Base-by-base conservation (phyloP, 805 yeast genomes). In the Isabelozyma pseudorhagii region DNA sequence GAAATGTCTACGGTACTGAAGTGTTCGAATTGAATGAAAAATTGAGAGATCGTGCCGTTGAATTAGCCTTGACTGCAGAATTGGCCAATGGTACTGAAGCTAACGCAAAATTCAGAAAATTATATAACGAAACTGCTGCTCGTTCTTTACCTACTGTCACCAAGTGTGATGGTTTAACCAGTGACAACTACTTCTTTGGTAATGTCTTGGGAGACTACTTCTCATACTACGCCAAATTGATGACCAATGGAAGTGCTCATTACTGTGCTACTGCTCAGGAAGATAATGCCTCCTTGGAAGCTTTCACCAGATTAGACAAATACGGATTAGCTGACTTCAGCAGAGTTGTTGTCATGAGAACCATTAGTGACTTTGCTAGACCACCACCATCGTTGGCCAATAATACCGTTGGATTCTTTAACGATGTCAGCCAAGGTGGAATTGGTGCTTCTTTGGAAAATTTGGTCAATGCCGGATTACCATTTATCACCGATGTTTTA, bases 261-360 rank as follows among this genome's bases (percentile, higher is more conserved):
- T 83, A 82, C 70, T 81, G 86, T 63, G 61, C 83, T 41, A 77
- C 86, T 42, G 85, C 84, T 48, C 87, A 83, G 64, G 89, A 84
- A 64, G 89, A 84, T 61, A 80, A 82, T 60, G 88, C 88, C 14
- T 71, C 84, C 13, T 74, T 83, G 59, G 87, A 83, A 62, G 80
- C 82, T 8, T 64, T 83, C 49, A 56, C 80, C 44, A 77, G 89
- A 69, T 74, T 78, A 59, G 79, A 79, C 52, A 69, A 68, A 51
- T 71, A 69, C 55, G 85, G 84, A 8, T 70, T 82, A 51, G 81
- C 79, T 46, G 85, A 82, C 62, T 83, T 67, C 62, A 66, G 75
- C 52, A 77, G 87, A 66, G 71, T 83, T 52, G 80, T 82, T 10
- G 71, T 82, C 27, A 69, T 82, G 81, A 80, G 87, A 71, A 72